A percentile compares a stretch with the other conserved stretches of the same genome.
Conservation (phyloP, 2,329 filamentous ascomycete genomes). For the Lecanoromycetidae sp. region DNA sequence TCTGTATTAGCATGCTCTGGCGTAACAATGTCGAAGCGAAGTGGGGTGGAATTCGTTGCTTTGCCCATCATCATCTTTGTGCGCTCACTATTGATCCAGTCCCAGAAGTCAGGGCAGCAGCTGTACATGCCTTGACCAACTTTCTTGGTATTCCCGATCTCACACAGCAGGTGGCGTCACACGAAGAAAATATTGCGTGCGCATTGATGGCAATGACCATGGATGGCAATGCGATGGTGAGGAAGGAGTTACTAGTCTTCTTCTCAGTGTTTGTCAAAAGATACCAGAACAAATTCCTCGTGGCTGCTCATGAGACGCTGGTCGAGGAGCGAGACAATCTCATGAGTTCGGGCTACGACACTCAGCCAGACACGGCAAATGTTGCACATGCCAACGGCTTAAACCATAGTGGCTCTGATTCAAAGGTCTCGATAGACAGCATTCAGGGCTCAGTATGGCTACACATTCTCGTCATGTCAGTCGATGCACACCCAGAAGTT, state of each 20-base stretch:
- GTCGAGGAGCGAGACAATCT: conserved; percentile 67
- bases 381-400: conserved; percentile 27
- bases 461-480: conserved; percentile 75
- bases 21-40: conserved; percentile 82
- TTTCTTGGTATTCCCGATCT: conserved; percentile 89
- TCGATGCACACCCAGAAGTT: conserved; percentile 90
- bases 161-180: conserved; percentile 78
- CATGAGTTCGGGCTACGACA: conserved; percentile 43
- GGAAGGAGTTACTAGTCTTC: conserved; percentile 86
- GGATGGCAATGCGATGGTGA: conserved; percentile 86
- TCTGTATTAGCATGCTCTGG: conserved; percentile 94
- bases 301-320: conserved; percentile 83
- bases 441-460: conserved; percentile 93
- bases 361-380: conserved; percentile 41
- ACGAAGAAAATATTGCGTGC: conserved; percentile 82
- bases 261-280: conserved; percentile 81
- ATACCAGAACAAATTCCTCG: conserved; percentile 84
- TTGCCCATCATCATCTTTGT: conserved; percentile 69
- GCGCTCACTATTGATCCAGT: conserved; percentile 72
- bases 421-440: conserved; percentile 64
- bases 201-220: conserved; percentile 83
- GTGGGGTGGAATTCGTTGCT: conserved; percentile 84
- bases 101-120: conserved; percentile 84
- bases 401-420: conserved; percentile 19
- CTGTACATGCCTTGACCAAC: conserved; percentile 84